Base-by-base conservation (phyloP, 2,329 filamentous ascomycete genomes). In the Eutypella sp. region DNA sequence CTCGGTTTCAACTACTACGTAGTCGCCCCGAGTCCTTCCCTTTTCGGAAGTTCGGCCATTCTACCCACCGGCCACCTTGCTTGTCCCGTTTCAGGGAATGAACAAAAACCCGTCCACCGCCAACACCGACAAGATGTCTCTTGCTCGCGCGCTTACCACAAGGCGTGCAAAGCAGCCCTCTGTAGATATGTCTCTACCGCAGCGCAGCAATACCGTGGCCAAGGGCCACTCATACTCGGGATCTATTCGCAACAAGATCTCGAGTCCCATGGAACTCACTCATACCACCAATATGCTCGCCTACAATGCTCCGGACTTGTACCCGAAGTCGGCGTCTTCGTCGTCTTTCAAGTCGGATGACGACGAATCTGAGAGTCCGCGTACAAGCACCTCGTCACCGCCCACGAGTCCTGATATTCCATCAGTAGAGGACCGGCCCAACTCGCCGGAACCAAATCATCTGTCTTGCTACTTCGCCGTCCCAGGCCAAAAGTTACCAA, bases 251-350 rank as follows among this genome's bases (percentile, higher is more conserved):
- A 67, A 76, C 63, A 84, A 90, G 72, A 99, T 99, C 63, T 99
- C 93, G 1, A 81, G 78, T 3, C 93, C 93, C 1, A 78, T 96
- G 44, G 84, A 90, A 67, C 78, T 99, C 52, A 75, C 96, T 41
- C 95, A 93, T 48, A 96, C 92, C 5, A 97, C 93, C 57, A 99
- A 97, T 68, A 89, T 95, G 79, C 84, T 96, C 45, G 90, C 89
- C 7, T 96, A 96, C 76, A 92, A 92, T 62, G 91, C 93, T 9
- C 92, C 92, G 42, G 87, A 96, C 62, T 83, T 96, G 19, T 71
- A 75, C 61, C 60, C 64, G 54, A 58, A 61, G 23, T 73, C 78
- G 3, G 69, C 74, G n/a, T 57, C 63, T n/a, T 71, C 72, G 10
- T 73, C 73, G 57, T 73, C 76, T 3, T 70, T 67, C 47, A 76